Evolutionary conservation across 495 filamentous ascomycete genomes (phyloP).

Genomic region (Penicillium canariense): DNA sequence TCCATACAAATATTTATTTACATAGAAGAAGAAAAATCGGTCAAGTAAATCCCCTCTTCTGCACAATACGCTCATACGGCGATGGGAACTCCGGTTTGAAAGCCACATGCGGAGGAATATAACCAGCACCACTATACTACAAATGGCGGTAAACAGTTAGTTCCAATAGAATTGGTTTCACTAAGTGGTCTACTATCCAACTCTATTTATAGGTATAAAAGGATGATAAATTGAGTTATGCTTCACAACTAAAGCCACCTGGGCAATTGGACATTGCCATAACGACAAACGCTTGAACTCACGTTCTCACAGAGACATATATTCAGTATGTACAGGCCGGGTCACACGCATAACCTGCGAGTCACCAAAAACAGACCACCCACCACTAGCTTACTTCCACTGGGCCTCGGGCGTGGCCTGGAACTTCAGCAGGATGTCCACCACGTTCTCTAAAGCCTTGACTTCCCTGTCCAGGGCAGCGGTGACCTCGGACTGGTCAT

Average conservation of each 20-base stretch:
- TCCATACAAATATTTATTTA: too few relatives aligned
- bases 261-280: not conserved
- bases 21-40: too few relatives aligned
- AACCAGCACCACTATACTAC: too few relatives aligned
- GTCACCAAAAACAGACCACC: not conserved
- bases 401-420: conserved; percentile 65
- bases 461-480: conserved; percentile 66
- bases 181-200: too few relatives aligned
- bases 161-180: too few relatives aligned
- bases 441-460: conserved; percentile 67
- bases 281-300: conserved; percentile 13
- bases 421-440: conserved; percentile 73
- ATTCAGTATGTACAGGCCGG: conserved; percentile 34
- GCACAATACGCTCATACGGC: too few relatives aligned
- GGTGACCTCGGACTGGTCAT: conserved; percentile 55
- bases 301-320: conserved; percentile 18
- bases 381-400: conserved; percentile 39
- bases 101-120: too few relatives aligned
- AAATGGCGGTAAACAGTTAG: too few relatives aligned
- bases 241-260: not conserved
- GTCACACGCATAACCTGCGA: not conserved
- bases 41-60: too few relatives aligned
- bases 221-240: not conserved
- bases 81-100: too few relatives aligned
- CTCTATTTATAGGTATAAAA: too few relatives aligned